phyloP scores from a whole-genome alignment of 163 green algal genomes.

The Scenedesmus sp. region DNA sequence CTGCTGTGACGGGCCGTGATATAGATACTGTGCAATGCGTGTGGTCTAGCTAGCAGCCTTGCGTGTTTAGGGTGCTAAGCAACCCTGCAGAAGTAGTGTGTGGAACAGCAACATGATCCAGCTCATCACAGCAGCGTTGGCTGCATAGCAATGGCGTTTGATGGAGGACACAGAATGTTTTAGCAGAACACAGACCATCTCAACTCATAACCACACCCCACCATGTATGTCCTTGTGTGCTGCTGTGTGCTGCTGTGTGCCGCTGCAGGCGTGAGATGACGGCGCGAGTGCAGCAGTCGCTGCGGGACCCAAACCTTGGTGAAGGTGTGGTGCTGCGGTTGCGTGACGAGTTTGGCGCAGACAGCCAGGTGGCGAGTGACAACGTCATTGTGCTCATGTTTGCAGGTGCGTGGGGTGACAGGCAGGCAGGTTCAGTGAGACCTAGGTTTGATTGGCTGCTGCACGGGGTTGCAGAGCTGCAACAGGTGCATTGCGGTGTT shows the following conservation, averaged over 20 bases:
- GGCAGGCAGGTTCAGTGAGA: neutral
- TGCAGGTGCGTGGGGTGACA: neutral
- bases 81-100: neutral
- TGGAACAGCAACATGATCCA: neutral
- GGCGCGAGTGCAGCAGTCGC: neutral
- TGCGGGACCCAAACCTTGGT: neutral
- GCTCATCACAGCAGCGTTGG: neutral
- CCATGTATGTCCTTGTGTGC: neutral
- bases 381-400: conserved; percentile 42
- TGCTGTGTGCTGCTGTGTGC: neutral
- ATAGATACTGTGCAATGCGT: too few relatives aligned
- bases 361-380: conserved; percentile 18
- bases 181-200: too few relatives aligned
- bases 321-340: conserved; percentile 15
- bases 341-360: neutral
- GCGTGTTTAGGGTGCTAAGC: too few relatives aligned
- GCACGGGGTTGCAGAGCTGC: neutral
- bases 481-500: too few relatives aligned
- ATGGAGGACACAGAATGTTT: too few relatives aligned
- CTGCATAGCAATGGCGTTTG: neutral
- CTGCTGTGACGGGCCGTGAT: neutral
- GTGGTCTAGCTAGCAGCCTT: too few relatives aligned
- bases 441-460: neutral
- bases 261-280: conserved; percentile 3
- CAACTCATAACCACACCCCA: too few relatives aligned